Evolutionary conservation across 116 monocot species (phyloP), one percentile per base, ranked within the genome.

Genomic region (Dioscorea cayenensis): DNA sequence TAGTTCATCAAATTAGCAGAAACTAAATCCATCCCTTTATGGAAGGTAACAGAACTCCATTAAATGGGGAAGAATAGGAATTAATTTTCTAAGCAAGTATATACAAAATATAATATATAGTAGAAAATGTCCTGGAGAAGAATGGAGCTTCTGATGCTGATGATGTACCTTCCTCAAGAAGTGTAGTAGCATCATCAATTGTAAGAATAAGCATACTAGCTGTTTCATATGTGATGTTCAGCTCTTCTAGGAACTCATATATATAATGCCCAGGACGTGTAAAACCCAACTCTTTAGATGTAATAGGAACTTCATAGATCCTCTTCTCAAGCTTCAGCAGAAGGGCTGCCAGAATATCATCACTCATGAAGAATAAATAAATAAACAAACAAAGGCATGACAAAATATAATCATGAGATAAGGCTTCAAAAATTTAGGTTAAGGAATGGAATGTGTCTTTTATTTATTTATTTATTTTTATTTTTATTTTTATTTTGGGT

Each of bases 91-190:
- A 43, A 65, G 12, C 37, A 27, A 28, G n/a, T 60, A 9, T 4
- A 70, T 18, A 70, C 28, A 21, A 51, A 58, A 70, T 55, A 17
- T 28, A 52, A 23, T 28, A 52, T 6, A 49, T 17, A 72, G 43
- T n/a, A 32, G 66, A 66, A 36, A 25, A 36, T 28, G 6, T 28
- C 17, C 20, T 27, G 66, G n/a, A 66, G 20, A 0, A 43, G 61
- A 49, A 23, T 3, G 7, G 43, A 11, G 14, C 52, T 14, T 55
- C 52, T 16, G 55, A 71, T 28, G 51, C 27, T 19, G n/a, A 65
- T 49, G n/a, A 70, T 10, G 32, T 89, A 94, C 94, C 91, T 32
- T 97, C 97, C 79, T 97, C 91, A 66, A 93, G 94, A 78, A 97
- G 86, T 10, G 81, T 63, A 37, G 85, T 69, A 68, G 90, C 93